Evolutionary conservation across 306 rosid species (phyloP).

Genomic region (Amphicarpaea edgeworthii): DNA sequence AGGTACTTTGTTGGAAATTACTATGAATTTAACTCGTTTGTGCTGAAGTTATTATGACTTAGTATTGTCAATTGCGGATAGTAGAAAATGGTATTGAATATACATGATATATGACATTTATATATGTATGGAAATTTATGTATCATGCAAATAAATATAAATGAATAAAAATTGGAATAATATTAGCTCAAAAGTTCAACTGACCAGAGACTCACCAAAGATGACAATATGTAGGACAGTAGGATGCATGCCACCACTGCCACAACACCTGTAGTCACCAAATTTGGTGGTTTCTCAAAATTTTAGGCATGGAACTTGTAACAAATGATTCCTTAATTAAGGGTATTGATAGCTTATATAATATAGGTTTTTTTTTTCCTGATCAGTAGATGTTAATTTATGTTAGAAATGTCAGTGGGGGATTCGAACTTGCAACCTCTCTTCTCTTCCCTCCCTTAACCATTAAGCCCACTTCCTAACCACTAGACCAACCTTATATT

Average conservation of each 20-base stretch:
- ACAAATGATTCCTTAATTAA: neutral
- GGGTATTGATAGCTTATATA: neutral
- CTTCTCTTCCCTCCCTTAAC: no score
- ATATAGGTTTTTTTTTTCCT: no score
- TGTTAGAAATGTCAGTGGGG: no score
- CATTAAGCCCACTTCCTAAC: no score
- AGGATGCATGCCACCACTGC: neutral
- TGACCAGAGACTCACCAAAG: neutral
- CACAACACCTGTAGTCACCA: neutral
- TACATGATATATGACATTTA: neutral
- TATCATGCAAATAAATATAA: neutral
- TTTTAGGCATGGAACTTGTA: constrained; percentile 10
- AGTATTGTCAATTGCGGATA: neutral
- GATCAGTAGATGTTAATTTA: no score
- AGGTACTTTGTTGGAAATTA: neutral
- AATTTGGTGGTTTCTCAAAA: neutral
- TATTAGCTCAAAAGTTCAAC: neutral
- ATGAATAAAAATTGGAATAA: neutral
- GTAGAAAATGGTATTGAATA: no score
- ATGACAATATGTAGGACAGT: neutral
- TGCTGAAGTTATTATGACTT: neutral
- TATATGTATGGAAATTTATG: neutral
- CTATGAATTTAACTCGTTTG: constrained; percentile 3
- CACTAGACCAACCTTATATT: no score
- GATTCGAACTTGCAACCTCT: no score